These are phyloP conservation scores for Fusarium goolgardi DNA, from an alignment of 2,329 filamentous ascomycete genomes.

Conservation along the genomic window DNA sequence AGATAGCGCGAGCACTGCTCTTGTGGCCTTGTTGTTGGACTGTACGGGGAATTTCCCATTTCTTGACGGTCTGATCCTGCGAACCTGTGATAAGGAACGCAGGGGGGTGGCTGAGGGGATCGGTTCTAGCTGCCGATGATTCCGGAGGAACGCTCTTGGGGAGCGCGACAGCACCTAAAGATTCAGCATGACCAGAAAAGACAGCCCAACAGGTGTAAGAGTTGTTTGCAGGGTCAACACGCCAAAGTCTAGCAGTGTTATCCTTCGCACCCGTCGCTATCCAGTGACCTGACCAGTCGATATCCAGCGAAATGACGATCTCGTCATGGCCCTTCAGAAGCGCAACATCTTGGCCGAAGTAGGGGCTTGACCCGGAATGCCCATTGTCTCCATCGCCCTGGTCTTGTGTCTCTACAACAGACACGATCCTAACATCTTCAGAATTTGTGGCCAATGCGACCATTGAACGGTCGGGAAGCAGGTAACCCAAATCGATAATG, in stretches of 20 bases:
- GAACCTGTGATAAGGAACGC: conserved; percentile 90
- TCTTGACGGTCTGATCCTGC: conserved; percentile 94
- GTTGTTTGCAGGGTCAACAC: conserved; percentile 78
- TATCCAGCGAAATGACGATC: conserved; percentile 93
- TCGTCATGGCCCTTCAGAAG: conserved; percentile 91
- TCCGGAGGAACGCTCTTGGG: conserved; percentile 75
- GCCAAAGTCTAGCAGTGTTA: conserved; percentile 92
- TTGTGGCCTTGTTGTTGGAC: conserved; percentile 58
- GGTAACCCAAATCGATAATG: conserved; percentile 91
- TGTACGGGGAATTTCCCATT: conserved; percentile 81
- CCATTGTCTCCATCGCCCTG: conserved; percentile 41
- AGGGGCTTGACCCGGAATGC: conserved; percentile 56
- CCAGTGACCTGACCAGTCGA: conserved; percentile 98
- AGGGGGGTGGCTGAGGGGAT: conserved; percentile 83
- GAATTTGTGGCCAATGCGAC: conserved; percentile 95
- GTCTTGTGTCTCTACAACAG: conserved; percentile 62
- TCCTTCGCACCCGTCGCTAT: conserved; percentile 96
- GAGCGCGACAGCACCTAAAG: conserved; percentile 87
- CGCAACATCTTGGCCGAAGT: conserved; percentile 91
- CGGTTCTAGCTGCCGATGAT: conserved; percentile 75
- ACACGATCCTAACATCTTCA: conserved; percentile 90
- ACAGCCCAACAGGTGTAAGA: conserved; percentile 83
- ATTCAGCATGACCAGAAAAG: conserved; percentile 94
- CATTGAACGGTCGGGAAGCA: conserved; percentile 82
- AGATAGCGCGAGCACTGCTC: conserved; percentile 74